A percentile compares a stretch with the other conserved stretches of the same genome.
Conservation (phyloP, 2,329 filamentous ascomycete species). For the Epicoccum nigrum region DNA sequence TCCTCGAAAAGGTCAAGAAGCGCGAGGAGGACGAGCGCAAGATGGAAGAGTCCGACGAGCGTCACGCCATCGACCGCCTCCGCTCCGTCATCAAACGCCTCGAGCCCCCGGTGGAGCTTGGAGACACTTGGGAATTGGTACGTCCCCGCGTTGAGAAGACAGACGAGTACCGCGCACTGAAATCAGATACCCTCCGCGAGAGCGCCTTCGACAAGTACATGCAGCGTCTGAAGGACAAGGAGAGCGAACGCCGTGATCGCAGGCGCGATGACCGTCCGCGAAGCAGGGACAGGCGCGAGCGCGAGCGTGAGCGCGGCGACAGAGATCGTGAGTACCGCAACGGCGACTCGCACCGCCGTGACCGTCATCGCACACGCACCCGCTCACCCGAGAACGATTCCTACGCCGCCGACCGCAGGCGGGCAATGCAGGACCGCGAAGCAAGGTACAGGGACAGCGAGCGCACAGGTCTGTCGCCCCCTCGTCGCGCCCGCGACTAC, state of each 20-base stretch:
- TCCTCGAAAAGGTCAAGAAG: slow-evolving; percentile 84
- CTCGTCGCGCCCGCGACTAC: slow-evolving; percentile 50
- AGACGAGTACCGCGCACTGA: slow-evolving; percentile 82
- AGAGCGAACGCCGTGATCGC: slow-evolving; percentile 65
- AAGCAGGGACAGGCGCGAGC: slow-evolving; percentile 44
- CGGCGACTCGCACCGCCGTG: slow-evolving; percentile 48
- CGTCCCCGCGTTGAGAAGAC: slow-evolving; percentile 77
- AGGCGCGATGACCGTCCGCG: slow-evolving; percentile 53
- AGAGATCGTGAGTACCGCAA: slow-evolving; percentile 50
- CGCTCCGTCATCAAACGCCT: slow-evolving; percentile 87
- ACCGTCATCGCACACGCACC: slow-evolving; percentile 64
- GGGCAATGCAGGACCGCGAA: slow-evolving; percentile 91
- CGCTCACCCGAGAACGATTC: slow-evolving; percentile 91
- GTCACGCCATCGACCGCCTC: slow-evolving; percentile 81
- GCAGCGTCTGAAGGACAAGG: slow-evolving; percentile 87
- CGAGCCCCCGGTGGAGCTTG: slow-evolving; percentile 77
- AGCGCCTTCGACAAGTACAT: slow-evolving; percentile 91
- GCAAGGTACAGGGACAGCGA: slow-evolving; percentile 86
- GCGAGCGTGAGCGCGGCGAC: slow-evolving; percentile 47
- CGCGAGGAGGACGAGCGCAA: slow-evolving; percentile 84
- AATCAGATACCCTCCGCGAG: slow-evolving; percentile 80
- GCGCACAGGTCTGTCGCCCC: slow-evolving; percentile 66
- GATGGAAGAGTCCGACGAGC: slow-evolving; percentile 81
- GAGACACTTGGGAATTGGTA: slow-evolving; percentile 89
- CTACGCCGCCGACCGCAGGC: slow-evolving; percentile 93